Evolutionary conservation across 2,329 filamentous ascomycete species (phyloP).

Genomic region (Nigrospora oryzae): DNA sequence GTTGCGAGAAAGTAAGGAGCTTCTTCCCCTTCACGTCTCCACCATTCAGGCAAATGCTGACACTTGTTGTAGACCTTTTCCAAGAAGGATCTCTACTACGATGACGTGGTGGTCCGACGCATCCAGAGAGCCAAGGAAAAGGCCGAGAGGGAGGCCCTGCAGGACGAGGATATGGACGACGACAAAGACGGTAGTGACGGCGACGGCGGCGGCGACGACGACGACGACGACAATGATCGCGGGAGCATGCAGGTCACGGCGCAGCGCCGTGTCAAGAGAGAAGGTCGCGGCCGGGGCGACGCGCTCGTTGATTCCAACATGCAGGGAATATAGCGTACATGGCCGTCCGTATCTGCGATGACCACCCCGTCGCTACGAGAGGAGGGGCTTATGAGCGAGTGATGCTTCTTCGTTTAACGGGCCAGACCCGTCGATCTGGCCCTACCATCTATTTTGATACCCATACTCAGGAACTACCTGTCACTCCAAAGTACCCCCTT

Average conservation of each 20-base stretch:
- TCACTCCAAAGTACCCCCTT: no score
- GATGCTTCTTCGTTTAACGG: no score
- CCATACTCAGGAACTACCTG: no score
- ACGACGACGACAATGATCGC: constrained; percentile 14
- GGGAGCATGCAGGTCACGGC: constrained; percentile 10
- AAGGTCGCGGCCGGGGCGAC: constrained; percentile 7
- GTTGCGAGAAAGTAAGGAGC: constrained; percentile 48
- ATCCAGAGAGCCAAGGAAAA: constrained; percentile 39
- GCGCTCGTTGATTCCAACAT: not conserved
- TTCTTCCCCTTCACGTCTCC: not conserved
- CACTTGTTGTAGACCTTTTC: constrained; percentile 32
- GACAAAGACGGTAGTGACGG: constrained; percentile 31
- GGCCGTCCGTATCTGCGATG: no score
- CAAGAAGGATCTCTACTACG: constrained; percentile 43
- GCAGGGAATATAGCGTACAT: no score
- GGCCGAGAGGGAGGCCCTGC: constrained; percentile 15
- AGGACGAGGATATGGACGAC: constrained; percentile 34
- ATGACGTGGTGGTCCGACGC: constrained; percentile 47
- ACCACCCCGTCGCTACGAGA: no score
- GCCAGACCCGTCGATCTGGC: no score
- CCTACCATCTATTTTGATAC: no score
- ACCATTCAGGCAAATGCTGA: constrained; percentile 1
- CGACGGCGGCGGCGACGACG: constrained; percentile 26
- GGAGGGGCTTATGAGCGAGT: no score
- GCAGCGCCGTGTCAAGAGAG: constrained; percentile 10